Evolutionary conservation across 768 basidiomycete genomes (phyloP), one percentile per base, ranked within the genome.

Genomic region (Filobasidium floriforme): DNA sequence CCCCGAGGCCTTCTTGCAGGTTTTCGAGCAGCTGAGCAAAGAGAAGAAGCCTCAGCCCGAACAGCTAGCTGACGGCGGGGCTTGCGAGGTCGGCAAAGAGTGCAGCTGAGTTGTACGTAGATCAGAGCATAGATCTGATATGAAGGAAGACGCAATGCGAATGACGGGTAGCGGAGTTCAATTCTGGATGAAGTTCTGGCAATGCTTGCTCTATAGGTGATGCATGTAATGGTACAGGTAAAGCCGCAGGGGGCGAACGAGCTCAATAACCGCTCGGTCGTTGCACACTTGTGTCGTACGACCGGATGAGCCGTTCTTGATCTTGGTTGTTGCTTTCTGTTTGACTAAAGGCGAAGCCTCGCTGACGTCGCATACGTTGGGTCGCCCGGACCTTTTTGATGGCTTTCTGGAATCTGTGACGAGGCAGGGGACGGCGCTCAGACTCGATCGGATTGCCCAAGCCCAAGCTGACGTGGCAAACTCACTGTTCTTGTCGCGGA

Each of bases 341-440:
- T 79, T 97, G 93, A 77, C 89, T 92, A 82, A 99, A 99, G 4
- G 96, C 96, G 76, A 98, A 99, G 2, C 96, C 96, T 59, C 96
- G 87, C 69, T 91, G 96, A 65, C 90, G 84, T 15, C 96, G 88
- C 89, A 98, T 91, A 41, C 96, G 86, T 76, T 99, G 96, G 1
- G 92, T 90, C 0, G 96, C 96, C n/a, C 96, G 86, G 14, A 99
- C 96, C 78, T 99, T 99, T 80, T 97, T 98, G 83, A 99, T 99
- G 18, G 96, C 96, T 77, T 97, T 96, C 79, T 97, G 92, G 81
- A 96, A 96, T 79, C 90, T 93, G 54, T 5, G 7, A 22, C 24
- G 32, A 40, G 24, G 22, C n/a, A 61, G 26, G 5, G 49, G 51
- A 59, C 59, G 40, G 41, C 43, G 19, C 41, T 62, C 9, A 70